A percentile compares a stretch with the other conserved stretches of the same genome.
phyloP scores from a whole-genome alignment of 1,139 yeast genomes.

The Suhomyces chickasaworum region DNA sequence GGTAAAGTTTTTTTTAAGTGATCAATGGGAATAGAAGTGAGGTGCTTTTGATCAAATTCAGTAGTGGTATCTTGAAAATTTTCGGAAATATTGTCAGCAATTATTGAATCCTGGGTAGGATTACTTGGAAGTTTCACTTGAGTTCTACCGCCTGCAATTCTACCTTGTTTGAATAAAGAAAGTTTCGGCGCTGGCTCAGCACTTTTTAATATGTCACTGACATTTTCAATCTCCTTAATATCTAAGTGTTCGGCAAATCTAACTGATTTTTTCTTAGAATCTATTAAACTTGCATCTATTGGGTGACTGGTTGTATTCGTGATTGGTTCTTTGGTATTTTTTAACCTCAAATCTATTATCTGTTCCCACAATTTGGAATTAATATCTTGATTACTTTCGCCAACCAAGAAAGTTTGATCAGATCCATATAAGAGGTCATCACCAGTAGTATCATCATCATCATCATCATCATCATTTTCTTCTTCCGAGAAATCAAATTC shows the following conservation, averaged over 20 bases:
- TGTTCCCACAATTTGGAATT: constrained; percentile 36
- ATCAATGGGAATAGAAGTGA: not conserved
- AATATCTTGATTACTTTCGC: constrained; percentile 16
- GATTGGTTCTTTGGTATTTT: not conserved
- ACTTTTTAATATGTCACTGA: constrained; percentile 50
- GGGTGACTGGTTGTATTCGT: no score
- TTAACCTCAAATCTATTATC: constrained; percentile 27
- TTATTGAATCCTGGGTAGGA: not conserved
- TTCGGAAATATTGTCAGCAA: not conserved
- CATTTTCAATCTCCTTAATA: constrained; percentile 60
- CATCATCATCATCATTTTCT: constrained; percentile 4
- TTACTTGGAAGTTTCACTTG: not conserved
- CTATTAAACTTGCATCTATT: no score
- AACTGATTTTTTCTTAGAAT: constrained; percentile 42
- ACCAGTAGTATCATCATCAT: constrained; percentile 17
- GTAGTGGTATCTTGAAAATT: no score
- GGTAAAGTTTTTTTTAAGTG: no score
- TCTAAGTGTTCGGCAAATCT: constrained; percentile 54
- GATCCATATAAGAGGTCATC: constrained; percentile 30
- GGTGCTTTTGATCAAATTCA: not conserved
- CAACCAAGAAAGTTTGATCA: constrained; percentile 18
- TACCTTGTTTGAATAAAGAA: constrained; percentile 31
- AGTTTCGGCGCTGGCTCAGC: constrained; percentile 24
- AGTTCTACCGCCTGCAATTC: constrained; percentile 7
- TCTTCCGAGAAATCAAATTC: constrained; percentile 31